Conservation (phyloP, 164 flowering plant species). For the Vitis vinifera region DNA sequence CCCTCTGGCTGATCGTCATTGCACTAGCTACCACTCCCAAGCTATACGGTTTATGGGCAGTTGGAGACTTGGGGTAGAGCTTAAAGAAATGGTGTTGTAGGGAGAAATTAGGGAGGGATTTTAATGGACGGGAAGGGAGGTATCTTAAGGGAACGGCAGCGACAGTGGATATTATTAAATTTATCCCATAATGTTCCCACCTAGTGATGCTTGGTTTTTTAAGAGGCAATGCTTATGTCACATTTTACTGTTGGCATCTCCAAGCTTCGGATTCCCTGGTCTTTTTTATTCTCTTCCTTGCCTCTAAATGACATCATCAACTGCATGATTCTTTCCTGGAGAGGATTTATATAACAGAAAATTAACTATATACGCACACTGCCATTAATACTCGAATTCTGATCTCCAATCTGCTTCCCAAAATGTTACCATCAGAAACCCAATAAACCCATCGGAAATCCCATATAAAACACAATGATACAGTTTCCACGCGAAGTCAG, state of each 20-base stretch:
- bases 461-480: no score
- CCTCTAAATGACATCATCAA: no score
- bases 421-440: no score
- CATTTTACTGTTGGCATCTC: conserved; percentile 30
- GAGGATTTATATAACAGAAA: no score
- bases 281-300: no score
- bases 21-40: neutral
- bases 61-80: conserved; percentile 1
- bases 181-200: conserved; percentile 29
- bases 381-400: no score
- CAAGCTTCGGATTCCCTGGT: conserved; percentile 28
- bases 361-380: no score
- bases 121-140: conserved; percentile 27
- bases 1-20: conserved; percentile 23
- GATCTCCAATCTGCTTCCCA: no score
- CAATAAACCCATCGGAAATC: no score
- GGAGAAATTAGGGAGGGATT: conserved; percentile 11
- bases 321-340: no score
- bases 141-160: conserved; percentile 16
- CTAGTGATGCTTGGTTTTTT: conserved; percentile 28
- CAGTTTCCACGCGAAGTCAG: no score
- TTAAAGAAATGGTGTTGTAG: conserved; percentile 17
- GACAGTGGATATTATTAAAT: conserved; percentile 13
- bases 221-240: conserved; percentile 46
- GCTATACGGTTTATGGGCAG: neutral